Percentiles rank a stretch among this genome's conserved stretches.
These are phyloP conservation scores for Neoboletus subvelutipes DNA, from an alignment of 768 basidiomycete species.

Conservation along the genomic window DNA sequence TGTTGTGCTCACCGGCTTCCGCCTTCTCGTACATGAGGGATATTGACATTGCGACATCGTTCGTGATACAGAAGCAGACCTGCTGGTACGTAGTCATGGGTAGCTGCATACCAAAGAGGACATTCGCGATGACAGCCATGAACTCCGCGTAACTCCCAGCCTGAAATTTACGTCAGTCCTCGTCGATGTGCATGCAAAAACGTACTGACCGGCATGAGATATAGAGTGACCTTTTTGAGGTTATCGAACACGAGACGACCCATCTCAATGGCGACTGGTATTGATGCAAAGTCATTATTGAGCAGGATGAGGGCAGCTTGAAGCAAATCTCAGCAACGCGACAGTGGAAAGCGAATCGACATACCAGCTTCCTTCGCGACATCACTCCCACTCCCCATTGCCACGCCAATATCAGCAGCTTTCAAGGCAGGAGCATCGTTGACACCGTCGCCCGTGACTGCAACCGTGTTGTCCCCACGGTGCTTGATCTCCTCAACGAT, in stretches of 20 bases:
- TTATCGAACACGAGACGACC: conserved; percentile 62
- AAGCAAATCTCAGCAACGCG: background rate
- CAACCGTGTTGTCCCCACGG: conserved; percentile 48
- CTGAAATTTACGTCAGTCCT: conserved; percentile 18
- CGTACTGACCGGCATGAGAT: conserved; percentile 40
- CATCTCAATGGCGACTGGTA: conserved; percentile 56
- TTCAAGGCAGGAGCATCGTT: conserved; percentile 54
- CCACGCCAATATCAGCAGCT: conserved; percentile 55
- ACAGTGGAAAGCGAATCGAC: background rate
- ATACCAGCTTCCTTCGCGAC: conserved; percentile 56
- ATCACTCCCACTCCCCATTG: conserved; percentile 48
- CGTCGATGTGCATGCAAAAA: background rate
- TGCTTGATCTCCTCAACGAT: conserved; percentile 56
- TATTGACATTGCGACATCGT: conserved; percentile 51
- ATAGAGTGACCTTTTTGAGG: conserved; percentile 48
- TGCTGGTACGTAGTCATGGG: conserved; percentile 54
- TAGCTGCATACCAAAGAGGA: conserved; percentile 60
- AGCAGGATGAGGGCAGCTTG: conserved; percentile 47
- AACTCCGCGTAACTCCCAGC: conserved; percentile 58
- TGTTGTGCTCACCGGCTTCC: conserved; percentile 38
- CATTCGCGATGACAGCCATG: conserved; percentile 55
- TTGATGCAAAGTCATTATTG: conserved; percentile 58
- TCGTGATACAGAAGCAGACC: conserved; percentile 52
- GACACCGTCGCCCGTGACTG: conserved; percentile 57
- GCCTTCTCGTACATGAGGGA: conserved; percentile 52